These are phyloP conservation scores for Aspergillus sclerotioniger DNA, from an alignment of 495 filamentous ascomycete genomes.

Conservation along the genomic window DNA sequence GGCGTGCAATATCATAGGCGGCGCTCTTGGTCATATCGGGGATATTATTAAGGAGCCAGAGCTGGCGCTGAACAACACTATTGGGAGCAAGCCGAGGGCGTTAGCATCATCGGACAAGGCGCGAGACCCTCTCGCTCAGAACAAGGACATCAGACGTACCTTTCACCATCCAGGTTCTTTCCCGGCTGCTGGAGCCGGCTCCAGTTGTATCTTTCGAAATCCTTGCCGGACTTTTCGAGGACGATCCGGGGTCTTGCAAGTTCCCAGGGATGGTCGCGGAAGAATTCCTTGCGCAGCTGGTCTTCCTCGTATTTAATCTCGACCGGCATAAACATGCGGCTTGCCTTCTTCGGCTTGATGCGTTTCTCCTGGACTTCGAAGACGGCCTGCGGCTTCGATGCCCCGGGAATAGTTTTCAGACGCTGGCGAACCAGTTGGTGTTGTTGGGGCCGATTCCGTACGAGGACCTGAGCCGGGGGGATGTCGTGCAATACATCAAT, in stretches of 20 bases:
- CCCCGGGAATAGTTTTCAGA: slow-evolving; percentile 37
- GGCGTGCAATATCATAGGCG: slow-evolving; percentile 86
- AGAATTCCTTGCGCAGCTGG: slow-evolving; percentile 74
- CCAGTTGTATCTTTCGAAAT: slow-evolving; percentile 77
- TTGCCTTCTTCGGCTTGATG: slow-evolving; percentile 57
- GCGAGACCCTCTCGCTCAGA: neutral
- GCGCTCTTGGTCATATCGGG: slow-evolving; percentile 55
- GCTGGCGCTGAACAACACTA: slow-evolving; percentile 90
- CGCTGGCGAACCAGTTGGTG: slow-evolving; percentile 57
- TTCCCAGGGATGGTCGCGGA: slow-evolving; percentile 94
- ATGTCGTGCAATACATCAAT: slow-evolving; percentile 67
- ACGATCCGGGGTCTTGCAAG: slow-evolving; percentile 83
- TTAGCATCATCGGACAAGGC: slow-evolving; percentile 19
- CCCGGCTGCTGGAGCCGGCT: slow-evolving; percentile 73
- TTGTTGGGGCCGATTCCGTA: slow-evolving; percentile 65
- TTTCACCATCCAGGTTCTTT: slow-evolving; percentile 80
- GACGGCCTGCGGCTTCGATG: slow-evolving; percentile 36
- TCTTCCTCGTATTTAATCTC: slow-evolving; percentile 83
- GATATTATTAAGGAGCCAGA: slow-evolving; percentile 73
- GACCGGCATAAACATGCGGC: slow-evolving; percentile 76
- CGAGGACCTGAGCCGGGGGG: slow-evolving; percentile 75
- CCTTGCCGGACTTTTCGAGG: slow-evolving; percentile 81
- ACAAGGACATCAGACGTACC: slow-evolving; percentile 48
- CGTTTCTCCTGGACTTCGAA: slow-evolving; percentile 41
- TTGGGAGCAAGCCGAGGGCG: neutral